Percentiles rank a stretch among this genome's conserved stretches.
Conservation (phyloP, 768 basidiomycete genomes). For the Imleria badia region DNA sequence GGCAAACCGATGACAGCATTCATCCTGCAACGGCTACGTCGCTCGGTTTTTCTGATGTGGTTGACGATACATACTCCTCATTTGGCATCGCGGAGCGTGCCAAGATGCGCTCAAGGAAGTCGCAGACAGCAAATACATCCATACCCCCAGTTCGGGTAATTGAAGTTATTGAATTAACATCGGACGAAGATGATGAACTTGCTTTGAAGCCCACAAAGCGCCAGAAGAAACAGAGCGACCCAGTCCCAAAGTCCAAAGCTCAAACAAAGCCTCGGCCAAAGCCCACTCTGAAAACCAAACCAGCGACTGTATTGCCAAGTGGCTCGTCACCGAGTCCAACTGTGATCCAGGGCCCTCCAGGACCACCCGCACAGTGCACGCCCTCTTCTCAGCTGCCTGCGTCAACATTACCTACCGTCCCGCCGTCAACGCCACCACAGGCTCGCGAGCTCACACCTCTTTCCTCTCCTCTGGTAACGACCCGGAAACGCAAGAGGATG, state of each 20-base stretch:
- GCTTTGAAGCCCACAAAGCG: constrained; percentile 31
- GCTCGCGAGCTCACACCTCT: constrained; percentile 23
- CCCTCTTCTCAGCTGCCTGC: constrained; percentile 34
- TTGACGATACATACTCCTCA: constrained; percentile 21
- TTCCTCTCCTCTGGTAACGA: constrained; percentile 23
- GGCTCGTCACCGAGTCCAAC: constrained; percentile 17
- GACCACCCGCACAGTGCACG: constrained; percentile 30
- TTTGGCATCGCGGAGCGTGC: constrained; percentile 56
- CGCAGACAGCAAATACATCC: constrained; percentile 18
- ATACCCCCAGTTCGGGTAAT: constrained; percentile 2
- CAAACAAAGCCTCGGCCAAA: constrained; percentile 28
- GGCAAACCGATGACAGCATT: constrained; percentile 22
- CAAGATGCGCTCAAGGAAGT: constrained; percentile 50
- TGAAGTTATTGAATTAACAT: constrained; percentile 48
- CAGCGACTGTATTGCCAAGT: constrained; percentile 9
- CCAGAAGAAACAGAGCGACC: constrained; percentile 30
- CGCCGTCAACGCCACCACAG: constrained; percentile 23
- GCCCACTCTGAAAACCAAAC: constrained; percentile 22
- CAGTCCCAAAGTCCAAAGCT: constrained; percentile 28
- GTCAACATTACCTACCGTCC: constrained; percentile 31
- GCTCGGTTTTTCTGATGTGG: constrained; percentile 3
- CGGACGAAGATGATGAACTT: constrained; percentile 44
- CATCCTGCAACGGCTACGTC: constrained; percentile 13
- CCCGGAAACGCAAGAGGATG: constrained; percentile 29
- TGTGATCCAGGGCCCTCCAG: constrained; percentile 23